These are phyloP conservation scores for Aspergillus sp. DNA, from an alignment of 2,329 filamentous ascomycete genomes.

Conservation along the genomic window DNA sequence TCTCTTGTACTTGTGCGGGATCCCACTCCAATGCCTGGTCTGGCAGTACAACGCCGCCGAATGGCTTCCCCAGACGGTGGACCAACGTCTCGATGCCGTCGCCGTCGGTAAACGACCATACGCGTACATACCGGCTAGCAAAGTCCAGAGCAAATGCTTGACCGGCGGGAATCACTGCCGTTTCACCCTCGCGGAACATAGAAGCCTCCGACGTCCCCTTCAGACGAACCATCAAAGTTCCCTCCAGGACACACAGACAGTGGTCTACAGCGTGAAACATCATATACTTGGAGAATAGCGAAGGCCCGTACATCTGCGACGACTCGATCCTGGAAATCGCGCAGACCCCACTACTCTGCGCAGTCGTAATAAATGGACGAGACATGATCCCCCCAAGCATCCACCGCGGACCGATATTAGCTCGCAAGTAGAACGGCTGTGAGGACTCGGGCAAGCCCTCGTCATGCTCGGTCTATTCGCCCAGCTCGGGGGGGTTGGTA, in stretches of 20 bases:
- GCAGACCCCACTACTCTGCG: slow-evolving; percentile 43
- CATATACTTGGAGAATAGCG: slow-evolving; percentile 31
- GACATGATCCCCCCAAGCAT: slow-evolving; percentile 28
- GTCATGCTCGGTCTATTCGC: slow-evolving; percentile 19
- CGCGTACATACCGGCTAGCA: slow-evolving; percentile 40
- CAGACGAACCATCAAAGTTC: slow-evolving; percentile 37
- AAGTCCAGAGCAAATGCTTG: slow-evolving; percentile 40
- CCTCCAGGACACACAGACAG: slow-evolving; percentile 45
- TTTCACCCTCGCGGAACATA: slow-evolving; percentile 41
- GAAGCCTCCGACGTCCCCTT: slow-evolving; percentile 23
- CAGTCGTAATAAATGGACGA: slow-evolving; percentile 41
- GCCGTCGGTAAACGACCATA: slow-evolving; percentile 44
- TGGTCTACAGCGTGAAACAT: slow-evolving; percentile 45
- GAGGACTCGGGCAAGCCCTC: slow-evolving; percentile 15
- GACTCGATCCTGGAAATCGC: slow-evolving; percentile 47
- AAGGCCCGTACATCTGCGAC: slow-evolving; percentile 26
- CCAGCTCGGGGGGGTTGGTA: slow-evolving; percentile 40
- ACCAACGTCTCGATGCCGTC: slow-evolving; percentile 43
- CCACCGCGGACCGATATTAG: slow-evolving; percentile 35
- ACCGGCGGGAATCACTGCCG: slow-evolving; percentile 42
- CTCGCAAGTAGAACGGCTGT: slow-evolving; percentile 45
- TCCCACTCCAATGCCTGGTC: slow-evolving; percentile 25
- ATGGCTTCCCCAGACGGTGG: slow-evolving; percentile 29
- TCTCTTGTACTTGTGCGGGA: slow-evolving; percentile 10
- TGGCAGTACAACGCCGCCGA: slow-evolving; percentile 32